Conservation (phyloP, 768 basidiomycete genomes). For the Amanita molliuscula region DNA sequence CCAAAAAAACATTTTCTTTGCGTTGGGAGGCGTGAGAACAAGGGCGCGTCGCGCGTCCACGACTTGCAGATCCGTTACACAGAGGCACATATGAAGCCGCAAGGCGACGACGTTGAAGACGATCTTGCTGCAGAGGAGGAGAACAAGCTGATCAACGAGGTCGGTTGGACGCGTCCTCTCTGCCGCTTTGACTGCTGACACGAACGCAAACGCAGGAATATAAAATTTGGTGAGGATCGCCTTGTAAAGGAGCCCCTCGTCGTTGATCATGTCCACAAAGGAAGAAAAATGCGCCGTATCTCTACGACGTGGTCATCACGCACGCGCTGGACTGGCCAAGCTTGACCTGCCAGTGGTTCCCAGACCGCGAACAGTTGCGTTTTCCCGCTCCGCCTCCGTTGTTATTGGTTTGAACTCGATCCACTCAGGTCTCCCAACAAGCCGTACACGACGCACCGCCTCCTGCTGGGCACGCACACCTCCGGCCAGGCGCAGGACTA, state of each 20-base stretch:
- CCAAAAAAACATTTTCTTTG: not conserved
- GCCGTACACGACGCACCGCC: constrained; percentile 89
- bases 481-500: constrained; percentile 91
- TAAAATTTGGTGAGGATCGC: constrained; percentile 57
- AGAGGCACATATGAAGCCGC: constrained; percentile 35
- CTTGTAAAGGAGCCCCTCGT: not conserved
- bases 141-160: constrained; percentile 84
- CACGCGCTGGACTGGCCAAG: constrained; percentile 98
- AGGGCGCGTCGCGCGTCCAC: constrained; percentile 26
- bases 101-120: constrained; percentile 65
- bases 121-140: constrained; percentile 78
- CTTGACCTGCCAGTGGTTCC: constrained; percentile 98
- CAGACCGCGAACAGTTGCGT: constrained; percentile 90
- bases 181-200: not conserved
- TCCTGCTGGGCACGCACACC: constrained; percentile 96
- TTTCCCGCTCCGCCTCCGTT: not conserved
- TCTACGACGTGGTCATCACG: constrained; percentile 95
- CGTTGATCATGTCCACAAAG: constrained; percentile 25
- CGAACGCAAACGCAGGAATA: constrained; percentile 46
- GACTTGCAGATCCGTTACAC: constrained; percentile 2
- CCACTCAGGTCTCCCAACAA: constrained; percentile 68
- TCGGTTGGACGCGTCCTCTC: constrained; percentile 24
- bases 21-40: constrained; percentile 19
- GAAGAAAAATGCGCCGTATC: constrained; percentile 96
- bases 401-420: not conserved